These are phyloP conservation scores for Sechiopsis laciniata DNA, from an alignment of 306 rosid species.

Conservation along the genomic window DNA sequence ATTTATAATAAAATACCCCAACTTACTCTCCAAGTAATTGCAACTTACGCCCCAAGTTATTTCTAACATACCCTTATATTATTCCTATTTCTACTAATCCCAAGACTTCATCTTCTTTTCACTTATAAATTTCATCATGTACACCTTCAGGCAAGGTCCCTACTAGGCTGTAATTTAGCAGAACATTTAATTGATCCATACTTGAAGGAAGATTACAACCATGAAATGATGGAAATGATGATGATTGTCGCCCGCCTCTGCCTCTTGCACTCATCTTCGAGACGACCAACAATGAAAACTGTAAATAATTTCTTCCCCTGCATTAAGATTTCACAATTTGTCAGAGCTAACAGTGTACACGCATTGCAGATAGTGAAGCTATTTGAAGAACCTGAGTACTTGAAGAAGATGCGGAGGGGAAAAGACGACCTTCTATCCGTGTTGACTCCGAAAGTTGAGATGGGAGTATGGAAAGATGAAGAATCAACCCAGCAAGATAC, in stretches of 20 bases:
- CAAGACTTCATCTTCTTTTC: not conserved
- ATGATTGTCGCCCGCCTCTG: slow-evolving; percentile 42
- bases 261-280: slow-evolving; percentile 42
- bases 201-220: slow-evolving; percentile 32
- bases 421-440: slow-evolving; percentile 30
- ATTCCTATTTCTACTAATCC: no score
- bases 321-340: not conserved
- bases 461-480: slow-evolving; percentile 22
- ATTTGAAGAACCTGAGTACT: slow-evolving; percentile 40
- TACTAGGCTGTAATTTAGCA: slow-evolving; percentile 30
- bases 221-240: slow-evolving; percentile 44
- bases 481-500: slow-evolving; percentile 17
- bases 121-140: not conserved
- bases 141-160: slow-evolving; percentile 41
- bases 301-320: slow-evolving; percentile 20
- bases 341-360: slow-evolving; percentile 8
- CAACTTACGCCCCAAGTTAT: no score
- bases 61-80: no score
- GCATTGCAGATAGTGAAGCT: slow-evolving; percentile 36
- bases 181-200: slow-evolving; percentile 39
- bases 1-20: no score
- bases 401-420: slow-evolving; percentile 37
- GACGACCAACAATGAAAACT: slow-evolving; percentile 44
- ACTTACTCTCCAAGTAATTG: no score
- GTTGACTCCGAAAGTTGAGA: slow-evolving; percentile 21